Evolutionary conservation across 129 eudicot genomes (phyloP), one percentile per base, ranked within the genome.

Genomic region (Chrysanthemum lavandulifolium): DNA sequence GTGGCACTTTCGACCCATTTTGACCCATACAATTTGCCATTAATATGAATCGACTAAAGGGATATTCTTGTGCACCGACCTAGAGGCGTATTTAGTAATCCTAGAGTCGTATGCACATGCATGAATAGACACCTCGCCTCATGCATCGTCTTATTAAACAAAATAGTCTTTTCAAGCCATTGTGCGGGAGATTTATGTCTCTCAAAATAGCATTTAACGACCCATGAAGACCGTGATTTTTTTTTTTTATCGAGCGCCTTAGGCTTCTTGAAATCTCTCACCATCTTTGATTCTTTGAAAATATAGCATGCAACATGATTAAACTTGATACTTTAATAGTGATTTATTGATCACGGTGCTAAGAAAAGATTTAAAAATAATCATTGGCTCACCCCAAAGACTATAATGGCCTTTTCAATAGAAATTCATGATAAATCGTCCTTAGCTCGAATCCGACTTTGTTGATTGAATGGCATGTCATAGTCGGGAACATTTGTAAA

Each of bases 221-320:
- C n/a, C n/a, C n/a, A n/a, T n/a, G n/a, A n/a, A n/a, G n/a, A n/a
- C n/a, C n/a, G n/a, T n/a, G n/a, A n/a, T n/a, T n/a, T n/a, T n/a
- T 81, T n/a, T n/a, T n/a, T 81, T 49, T 58, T 76, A 76, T 58
- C 71, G 43, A 15, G 57, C 66, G 51, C 74, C 57, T 80, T 86
- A 3, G 69, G 77, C 11, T 77, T 78, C 72, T 78, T 78, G 23
- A 12, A 45, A 55, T 71, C 77, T 33, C 71, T 47, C 70, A 11
- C 80, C 92, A 70, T 89, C 98, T 84, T 93, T 93, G 61, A 82
- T 89, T 43, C n/a, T 84, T 97, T 93, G 87, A 61, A 49, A 67
- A 49, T 33, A 76, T 47, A 70, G 66, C 40, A 69, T 3, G 49
- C 27, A 73, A n/a, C 36, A 16, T 61, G 33, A 61, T 68, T 67